A percentile compares a stretch with the other conserved stretches of the same genome.
These are phyloP conservation scores for Rhodotorula sp. DNA, from an alignment of 1,284 basidiomycete genomes.

Conservation along the genomic window DNA sequence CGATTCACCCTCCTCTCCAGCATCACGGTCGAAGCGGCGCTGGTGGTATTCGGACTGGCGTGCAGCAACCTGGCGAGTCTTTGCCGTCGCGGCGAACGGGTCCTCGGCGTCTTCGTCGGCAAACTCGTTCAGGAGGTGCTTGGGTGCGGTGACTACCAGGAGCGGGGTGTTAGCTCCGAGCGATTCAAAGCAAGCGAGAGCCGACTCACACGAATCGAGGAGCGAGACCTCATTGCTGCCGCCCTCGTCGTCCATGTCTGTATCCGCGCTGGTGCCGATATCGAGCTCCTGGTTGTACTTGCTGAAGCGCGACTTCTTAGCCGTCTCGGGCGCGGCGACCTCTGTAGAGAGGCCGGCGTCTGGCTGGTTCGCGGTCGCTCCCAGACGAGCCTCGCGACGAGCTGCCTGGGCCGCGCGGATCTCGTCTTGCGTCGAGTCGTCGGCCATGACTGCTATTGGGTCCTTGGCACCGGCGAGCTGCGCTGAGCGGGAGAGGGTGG, in stretches of 20 bases:
- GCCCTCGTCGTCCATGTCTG: conserved; percentile 27
- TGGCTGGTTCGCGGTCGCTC: conserved; percentile 11
- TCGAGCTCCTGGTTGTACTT: conserved; percentile 25
- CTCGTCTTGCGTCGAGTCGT: conserved; percentile 31
- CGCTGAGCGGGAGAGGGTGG: background rate
- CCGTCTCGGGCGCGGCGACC: background rate
- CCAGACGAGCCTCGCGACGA: conserved; percentile 26
- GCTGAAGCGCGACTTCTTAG: conserved; percentile 31
- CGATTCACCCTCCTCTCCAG: conserved; percentile 66
- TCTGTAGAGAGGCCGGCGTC: conserved; percentile 11
- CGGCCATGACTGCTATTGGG: conserved; percentile 12
- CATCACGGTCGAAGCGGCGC: conserved; percentile 77
- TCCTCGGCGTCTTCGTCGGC: conserved; percentile 86
- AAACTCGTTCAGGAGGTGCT: conserved; percentile 92
- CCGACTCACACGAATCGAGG: conserved; percentile 34
- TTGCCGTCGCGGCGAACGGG: conserved; percentile 88
- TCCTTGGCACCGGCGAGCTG: background rate
- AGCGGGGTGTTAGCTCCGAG: background rate
- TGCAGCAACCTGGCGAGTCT: conserved; percentile 86
- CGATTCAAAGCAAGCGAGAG: background rate
- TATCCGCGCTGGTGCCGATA: conserved; percentile 9
- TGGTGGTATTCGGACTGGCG: conserved; percentile 96
- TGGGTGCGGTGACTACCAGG: conserved; percentile 71
- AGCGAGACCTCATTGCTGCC: conserved; percentile 8
- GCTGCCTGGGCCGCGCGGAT: conserved; percentile 33